Evolutionary conservation across 179 eudicot genomes (phyloP), one percentile per base, ranked within the genome.

Genomic region (Silene noctiflora): DNA sequence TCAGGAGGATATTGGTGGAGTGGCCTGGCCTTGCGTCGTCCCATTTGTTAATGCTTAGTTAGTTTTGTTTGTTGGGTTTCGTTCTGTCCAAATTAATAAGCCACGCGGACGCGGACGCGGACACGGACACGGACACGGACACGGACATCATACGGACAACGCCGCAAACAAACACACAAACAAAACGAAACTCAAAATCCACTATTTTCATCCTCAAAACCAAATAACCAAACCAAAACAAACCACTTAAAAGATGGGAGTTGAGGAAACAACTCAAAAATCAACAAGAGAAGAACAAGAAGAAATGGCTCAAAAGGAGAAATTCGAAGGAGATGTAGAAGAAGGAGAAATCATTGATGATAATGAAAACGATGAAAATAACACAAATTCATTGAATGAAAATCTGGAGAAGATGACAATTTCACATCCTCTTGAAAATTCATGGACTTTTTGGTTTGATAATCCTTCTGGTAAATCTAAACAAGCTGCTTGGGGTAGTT

Each of bases 381-480:
- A 21, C 14, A 8, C 17, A 10, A 21, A 29, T 11, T 16, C 29
- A 42, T 48, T 11, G 39, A 42, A 10, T 48, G 42, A 35, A 14
- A 67, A 6, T 6, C 25, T 25, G 8, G 64, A 44, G 76, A 53
- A 29, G 33, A 1, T 21, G 78, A 27, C 83, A 0, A 31, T 68
- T 0, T 6, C 71, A n/a, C 96, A 90, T 48, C 55, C 55, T 64
- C 82, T 94, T 25, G 98, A 94, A 75, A 88, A 90, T 77, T 80
- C 96, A 0, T 94, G 97, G 98, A 94, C 98, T 0, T 94, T 94
- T 80, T 94, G 97, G 97, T 94, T 94, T 77, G 98, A 94, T 71
- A 89, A 81, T 56, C 92, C 94, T 11, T 58, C 85, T 0, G 88
- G 86, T 12, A 94, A 88, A 55, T 29, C 86, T 4, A 92, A 82